Base-by-base conservation (phyloP, 495 filamentous ascomycete species). In the Elaphomyces granulatus region DNA sequence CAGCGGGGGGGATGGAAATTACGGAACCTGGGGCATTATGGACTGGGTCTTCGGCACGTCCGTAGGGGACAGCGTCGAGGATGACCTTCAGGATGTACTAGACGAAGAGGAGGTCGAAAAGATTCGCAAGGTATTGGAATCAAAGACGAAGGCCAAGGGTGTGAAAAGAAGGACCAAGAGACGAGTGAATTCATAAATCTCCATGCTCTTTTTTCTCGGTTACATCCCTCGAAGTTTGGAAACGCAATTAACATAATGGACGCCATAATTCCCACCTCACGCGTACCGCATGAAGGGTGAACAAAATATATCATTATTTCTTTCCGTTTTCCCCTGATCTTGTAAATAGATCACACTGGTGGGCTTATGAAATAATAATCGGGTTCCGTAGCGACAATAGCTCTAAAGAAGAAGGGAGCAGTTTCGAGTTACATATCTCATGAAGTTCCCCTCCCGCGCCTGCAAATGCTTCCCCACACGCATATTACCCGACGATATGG, bases 21-120 rank as follows among this genome's bases (percentile, higher is more conserved):
- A 71, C 50, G 81, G 78, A 0, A 69, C 76, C 8, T 82, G 78
- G 71, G 86, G 86, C 1, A 45, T 93, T 6, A 26, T 88, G 45
- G 87, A 95, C 55, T 84, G 80, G 74, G 35, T 75, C 1, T 63
- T 68, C 49, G 81, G 81, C n/a, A 87, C 86, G 2, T 74, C 64
- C 8, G 50, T 79, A 12, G 67, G 64, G 0, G 68, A 65, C 3
- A 68, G 71, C 49, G 81, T 57, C 20, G 46, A 49, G 9, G 59
- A 55, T 19, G 48, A 56, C 42, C 21, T 48, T 1, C 50, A 52
- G 35, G 50, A 48, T 20, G 30, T 50, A 18, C 49, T 52, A 7
- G 46, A 52, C 15, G 44, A 42, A 3, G 44, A 50, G 23, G 34
- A 58, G 21, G 46, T 54, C 31, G 37, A 50, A 18, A 49, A 46